Conservation (phyloP, 78 protist species). For the Dictyostelium purpureum region DNA sequence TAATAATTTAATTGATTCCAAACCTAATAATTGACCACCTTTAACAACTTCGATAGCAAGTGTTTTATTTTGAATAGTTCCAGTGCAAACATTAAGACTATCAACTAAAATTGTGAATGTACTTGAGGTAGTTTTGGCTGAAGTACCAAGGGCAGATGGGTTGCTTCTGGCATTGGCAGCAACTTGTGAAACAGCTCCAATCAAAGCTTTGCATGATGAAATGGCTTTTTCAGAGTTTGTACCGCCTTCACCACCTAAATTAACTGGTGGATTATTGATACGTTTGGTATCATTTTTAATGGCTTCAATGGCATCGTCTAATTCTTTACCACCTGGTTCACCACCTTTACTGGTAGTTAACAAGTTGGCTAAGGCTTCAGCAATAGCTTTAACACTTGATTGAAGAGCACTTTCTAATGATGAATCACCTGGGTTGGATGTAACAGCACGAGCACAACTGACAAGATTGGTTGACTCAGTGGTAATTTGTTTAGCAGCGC, state of each 20-base stretch:
- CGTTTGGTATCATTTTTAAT: conserved; percentile 56
- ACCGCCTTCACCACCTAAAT: conserved; percentile 70
- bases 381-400: conserved; percentile 64
- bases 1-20: conserved; percentile 24
- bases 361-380: conserved; percentile 59
- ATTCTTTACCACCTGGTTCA: conserved; percentile 80
- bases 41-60: conserved; percentile 43
- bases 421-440: conserved; percentile 76
- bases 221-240: conserved; percentile 43
- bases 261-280: conserved; percentile 68
- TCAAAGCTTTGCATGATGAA: conserved; percentile 22
- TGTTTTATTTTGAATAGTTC: conserved; percentile 40
- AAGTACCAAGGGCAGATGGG: conserved; percentile 72
- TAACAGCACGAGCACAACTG: conserved; percentile 69
- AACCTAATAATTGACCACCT: conserved; percentile 18
- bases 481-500: conserved; percentile 77
- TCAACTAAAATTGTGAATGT: conserved; percentile 52
- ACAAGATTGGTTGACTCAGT: conserved; percentile 62
- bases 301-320: conserved; percentile 71
- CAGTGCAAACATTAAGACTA: conserved; percentile 43
- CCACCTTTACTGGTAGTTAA: conserved; percentile 78
- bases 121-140: conserved; percentile 56
- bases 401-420: conserved; percentile 42
- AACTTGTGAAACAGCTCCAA: conserved; percentile 35
- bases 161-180: conserved; percentile 66